A percentile compares a stretch with the other conserved stretches of the same genome.
phyloP scores from a whole-genome alignment of 2,329 filamentous ascomycete genomes.

The Claviceps sp. region DNA sequence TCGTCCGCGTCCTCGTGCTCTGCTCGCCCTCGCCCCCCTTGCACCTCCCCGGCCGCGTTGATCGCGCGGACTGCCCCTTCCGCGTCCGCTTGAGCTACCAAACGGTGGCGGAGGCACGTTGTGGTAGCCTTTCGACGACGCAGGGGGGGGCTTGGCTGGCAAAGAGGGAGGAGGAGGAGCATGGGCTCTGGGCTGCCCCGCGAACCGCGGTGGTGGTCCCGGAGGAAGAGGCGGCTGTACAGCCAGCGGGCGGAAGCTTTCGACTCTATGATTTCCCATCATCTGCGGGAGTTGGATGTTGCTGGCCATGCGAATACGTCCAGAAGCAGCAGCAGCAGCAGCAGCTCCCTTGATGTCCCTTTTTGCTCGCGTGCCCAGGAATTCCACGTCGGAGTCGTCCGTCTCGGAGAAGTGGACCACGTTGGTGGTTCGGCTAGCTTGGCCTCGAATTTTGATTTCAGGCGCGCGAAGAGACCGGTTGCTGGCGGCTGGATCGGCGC shows the following conservation, averaged over 20 bases:
- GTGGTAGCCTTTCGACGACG: conserved; percentile 13
- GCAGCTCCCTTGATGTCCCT: conserved; percentile 13
- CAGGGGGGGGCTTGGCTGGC: conserved; percentile 19
- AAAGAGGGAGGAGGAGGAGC: conserved; percentile 15
- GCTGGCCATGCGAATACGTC: conserved; percentile 26
- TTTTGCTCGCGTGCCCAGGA: conserved; percentile 23
- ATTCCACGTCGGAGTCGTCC: conserved; percentile 32
- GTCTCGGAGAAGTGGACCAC: conserved; percentile 31
- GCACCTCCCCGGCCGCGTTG: conserved; percentile 15
- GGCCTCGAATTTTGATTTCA: conserved; percentile 21
- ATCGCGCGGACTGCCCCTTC: conserved; percentile 11
- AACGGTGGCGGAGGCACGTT: conserved; percentile 12
- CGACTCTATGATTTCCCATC: conserved; percentile 8
- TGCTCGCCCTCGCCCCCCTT: conserved; percentile 11
- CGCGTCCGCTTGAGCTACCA: conserved; percentile 9
- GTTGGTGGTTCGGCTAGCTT: conserved; percentile 22
- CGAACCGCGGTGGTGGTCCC: conserved; percentile 21
- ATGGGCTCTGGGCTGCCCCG: conserved; percentile 12
- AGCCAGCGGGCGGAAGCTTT: conserved; percentile 8
- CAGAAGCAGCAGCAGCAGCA: conserved; percentile 12
- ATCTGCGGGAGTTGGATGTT: conserved; percentile 25
- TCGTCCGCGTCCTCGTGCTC: conserved; percentile 7
- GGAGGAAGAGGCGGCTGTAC: conserved; percentile 25
- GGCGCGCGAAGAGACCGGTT: conserved; percentile 12
- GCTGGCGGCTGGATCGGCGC: conserved; percentile 11